A percentile compares a stretch with the other conserved stretches of the same genome.
Conservation (phyloP, 768 basidiomycete species). For the Udeniomyces megalosporus region DNA sequence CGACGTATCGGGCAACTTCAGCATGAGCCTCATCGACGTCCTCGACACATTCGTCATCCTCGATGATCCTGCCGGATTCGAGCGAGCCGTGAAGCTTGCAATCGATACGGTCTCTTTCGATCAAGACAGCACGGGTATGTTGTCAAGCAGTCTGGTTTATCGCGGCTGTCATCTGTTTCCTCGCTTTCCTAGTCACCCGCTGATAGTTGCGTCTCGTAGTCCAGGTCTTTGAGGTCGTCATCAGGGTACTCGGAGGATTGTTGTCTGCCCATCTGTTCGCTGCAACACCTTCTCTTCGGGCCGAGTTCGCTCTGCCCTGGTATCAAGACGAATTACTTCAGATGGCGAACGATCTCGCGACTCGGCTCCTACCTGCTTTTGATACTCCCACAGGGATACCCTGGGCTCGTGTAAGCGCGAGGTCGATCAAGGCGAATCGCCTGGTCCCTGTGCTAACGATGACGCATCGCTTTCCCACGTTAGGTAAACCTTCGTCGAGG, state of each 20-base stretch:
- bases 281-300: slow-evolving; percentile 32
- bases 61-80: slow-evolving; percentile 6
- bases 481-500: slow-evolving; percentile 76
- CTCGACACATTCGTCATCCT: slow-evolving; percentile 13
- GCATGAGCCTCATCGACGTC: slow-evolving; percentile 10
- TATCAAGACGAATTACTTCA: slow-evolving; percentile 56
- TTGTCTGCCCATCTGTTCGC: slow-evolving; percentile 37
- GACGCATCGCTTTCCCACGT: neutral
- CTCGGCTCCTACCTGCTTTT: slow-evolving; percentile 78
- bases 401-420: slow-evolving; percentile 53
- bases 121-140: slow-evolving; percentile 1
- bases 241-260: slow-evolving; percentile 65
- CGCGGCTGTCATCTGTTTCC: too few relatives aligned
- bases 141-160: neutral
- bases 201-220: neutral
- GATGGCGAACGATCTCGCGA: slow-evolving; percentile 73
- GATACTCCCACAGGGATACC: slow-evolving; percentile 80
- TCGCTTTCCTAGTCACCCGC: neutral
- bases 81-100: neutral
- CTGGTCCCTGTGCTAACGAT: too few relatives aligned
- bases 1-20: slow-evolving; percentile 12
- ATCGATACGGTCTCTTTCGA: slow-evolving; percentile 6
- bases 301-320: slow-evolving; percentile 58
- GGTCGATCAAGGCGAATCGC: neutral
- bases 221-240: slow-evolving; percentile 7